phyloP scores from a whole-genome alignment of 768 basidiomycete genomes.

The Goffeauzyma gilvescens region DNA sequence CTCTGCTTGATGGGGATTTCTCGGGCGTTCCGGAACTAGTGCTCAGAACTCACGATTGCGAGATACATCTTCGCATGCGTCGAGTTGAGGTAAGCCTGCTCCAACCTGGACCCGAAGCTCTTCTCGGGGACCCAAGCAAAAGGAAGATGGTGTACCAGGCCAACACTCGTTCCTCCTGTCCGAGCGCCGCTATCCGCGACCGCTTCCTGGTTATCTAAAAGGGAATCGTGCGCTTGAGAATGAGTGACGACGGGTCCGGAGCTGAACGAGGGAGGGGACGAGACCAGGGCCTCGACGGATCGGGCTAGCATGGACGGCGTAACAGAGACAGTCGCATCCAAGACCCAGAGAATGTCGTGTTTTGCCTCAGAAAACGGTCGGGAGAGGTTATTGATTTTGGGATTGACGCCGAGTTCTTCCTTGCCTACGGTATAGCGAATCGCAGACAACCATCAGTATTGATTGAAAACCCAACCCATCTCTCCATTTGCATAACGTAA shows the following conservation, averaged over 20 bases:
- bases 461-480: no score
- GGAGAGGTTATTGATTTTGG: conserved; percentile 92
- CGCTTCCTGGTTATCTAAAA: no score
- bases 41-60: conserved; percentile 43
- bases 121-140: conserved; percentile 56
- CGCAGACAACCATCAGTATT: neutral
- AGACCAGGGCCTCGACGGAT: conserved; percentile 53
- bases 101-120: conserved; percentile 59
- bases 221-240: no score
- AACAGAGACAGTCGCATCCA: conserved; percentile 83
- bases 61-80: conserved; percentile 98
- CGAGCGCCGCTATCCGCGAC: no score
- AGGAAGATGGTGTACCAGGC: conserved; percentile 87
- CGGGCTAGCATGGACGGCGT: conserved; percentile 61
- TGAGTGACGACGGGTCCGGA: neutral
- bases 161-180: conserved; percentile 37
- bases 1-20: no score
- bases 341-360: conserved; percentile 84
- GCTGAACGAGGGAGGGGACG: neutral
- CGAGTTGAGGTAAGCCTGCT: conserved; percentile 87
- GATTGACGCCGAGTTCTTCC: conserved; percentile 72
- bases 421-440: conserved; percentile 40
- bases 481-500: neutral
- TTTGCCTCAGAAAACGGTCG: conserved; percentile 60
- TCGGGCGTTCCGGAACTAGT: no score